Evolutionary conservation across 352 stramenopile genomes (phyloP).

Genomic region (Pythium monospermum): DNA sequence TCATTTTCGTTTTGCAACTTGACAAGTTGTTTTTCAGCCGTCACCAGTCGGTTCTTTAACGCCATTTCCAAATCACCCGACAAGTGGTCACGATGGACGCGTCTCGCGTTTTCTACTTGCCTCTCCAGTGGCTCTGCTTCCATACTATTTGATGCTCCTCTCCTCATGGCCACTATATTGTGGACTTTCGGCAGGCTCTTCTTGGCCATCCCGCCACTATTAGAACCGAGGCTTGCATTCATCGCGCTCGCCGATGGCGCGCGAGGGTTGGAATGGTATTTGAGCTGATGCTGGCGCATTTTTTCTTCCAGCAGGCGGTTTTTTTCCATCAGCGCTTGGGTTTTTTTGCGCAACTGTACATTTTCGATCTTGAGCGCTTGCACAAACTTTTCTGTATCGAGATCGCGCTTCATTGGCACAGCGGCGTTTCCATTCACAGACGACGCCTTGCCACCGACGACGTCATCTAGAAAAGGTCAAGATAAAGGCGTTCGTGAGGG

Average conservation of each 20-base stretch:
- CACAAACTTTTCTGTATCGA: constrained; percentile 81
- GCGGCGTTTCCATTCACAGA: too few relatives aligned
- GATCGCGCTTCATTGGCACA: constrained; percentile 41
- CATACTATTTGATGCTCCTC: constrained; percentile 10
- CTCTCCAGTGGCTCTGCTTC: constrained; percentile 27
- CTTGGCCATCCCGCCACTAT: neutral
- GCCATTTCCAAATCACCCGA: constrained; percentile 59
- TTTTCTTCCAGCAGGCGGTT: constrained; percentile 66
- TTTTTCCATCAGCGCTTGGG: constrained; percentile 59
- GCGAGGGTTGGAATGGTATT: constrained; percentile 24
- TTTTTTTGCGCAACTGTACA: constrained; percentile 62
- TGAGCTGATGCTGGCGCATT: constrained; percentile 25
- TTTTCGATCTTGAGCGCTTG: constrained; percentile 78
- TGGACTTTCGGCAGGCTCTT: constrained; percentile 8
- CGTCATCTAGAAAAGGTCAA: neutral
- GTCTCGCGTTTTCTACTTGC: constrained; percentile 40
- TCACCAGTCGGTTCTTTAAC: constrained; percentile 62
- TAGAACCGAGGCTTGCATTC: constrained; percentile 13
- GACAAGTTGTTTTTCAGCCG: constrained; percentile 65
- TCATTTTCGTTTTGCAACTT: constrained; percentile 73
- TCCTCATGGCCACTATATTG: neutral
- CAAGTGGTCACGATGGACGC: constrained; percentile 44
- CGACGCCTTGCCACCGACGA: too few relatives aligned
- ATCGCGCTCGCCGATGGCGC: constrained; percentile 9
- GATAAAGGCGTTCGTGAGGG: too few relatives aligned